Conservation (phyloP, 2,329 filamentous ascomycete genomes). For the Xylariomycetidae sp. region DNA sequence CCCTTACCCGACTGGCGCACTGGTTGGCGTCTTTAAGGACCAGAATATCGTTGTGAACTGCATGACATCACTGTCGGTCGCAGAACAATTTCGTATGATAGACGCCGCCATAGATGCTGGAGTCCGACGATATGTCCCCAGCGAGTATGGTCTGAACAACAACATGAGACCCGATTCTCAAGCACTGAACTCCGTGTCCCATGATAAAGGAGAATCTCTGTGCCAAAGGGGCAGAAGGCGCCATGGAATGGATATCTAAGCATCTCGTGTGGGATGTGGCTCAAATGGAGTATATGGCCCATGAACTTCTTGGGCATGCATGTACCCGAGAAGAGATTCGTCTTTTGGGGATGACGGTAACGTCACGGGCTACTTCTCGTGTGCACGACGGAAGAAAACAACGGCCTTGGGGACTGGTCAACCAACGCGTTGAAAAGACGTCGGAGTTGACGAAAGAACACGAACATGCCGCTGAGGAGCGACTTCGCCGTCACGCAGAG, state of each 20-base stretch:
- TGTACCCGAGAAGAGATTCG: constrained; percentile 14
- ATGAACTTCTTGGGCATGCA: constrained; percentile 24
- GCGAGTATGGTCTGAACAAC: constrained; percentile 45
- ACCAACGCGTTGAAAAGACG: too few species aligned
- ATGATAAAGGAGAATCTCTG: constrained; percentile 23
- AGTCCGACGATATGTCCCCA: constrained; percentile 51
- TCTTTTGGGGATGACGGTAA: constrained; percentile 30
- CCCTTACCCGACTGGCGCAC: constrained; percentile 20
- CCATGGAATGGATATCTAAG: constrained; percentile 29
- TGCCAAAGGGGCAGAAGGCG: constrained; percentile 15
- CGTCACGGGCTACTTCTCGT: constrained; percentile 27
- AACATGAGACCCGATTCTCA: constrained; percentile 23
- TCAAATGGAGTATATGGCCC: constrained; percentile 22
- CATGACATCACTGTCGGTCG: constrained; percentile 28
- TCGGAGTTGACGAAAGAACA: too few species aligned
- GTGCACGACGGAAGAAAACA: constrained; percentile 31
- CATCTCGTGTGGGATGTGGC: constrained; percentile 25
- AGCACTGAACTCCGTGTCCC: constrained; percentile 20
- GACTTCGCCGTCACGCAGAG: constrained; percentile 29
- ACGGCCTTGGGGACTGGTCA: too few species aligned
- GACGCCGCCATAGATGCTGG: constrained; percentile 51
- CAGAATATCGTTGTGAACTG: constrained; percentile 36
- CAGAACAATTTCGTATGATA: constrained; percentile 45
- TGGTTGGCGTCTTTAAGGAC: constrained; percentile 18
- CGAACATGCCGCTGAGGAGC: constrained; percentile 26